Base-by-base conservation (phyloP, 164 flowering plant species). In the Buxus sempervirens region DNA sequence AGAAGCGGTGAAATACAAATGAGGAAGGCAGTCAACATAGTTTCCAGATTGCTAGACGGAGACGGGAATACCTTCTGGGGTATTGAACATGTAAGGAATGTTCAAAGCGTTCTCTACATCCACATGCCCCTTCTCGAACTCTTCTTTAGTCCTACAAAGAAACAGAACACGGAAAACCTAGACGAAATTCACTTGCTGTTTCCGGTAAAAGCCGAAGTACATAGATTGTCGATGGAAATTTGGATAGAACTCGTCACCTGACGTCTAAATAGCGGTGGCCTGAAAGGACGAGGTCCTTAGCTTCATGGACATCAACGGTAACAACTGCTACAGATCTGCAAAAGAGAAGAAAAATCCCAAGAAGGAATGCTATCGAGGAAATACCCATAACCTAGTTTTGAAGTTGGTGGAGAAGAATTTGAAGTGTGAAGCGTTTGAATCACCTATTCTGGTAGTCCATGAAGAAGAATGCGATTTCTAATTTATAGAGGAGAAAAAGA, bases 141-240 rank as follows among this genome's bases (percentile, higher is more conserved):
- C 98, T 75, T 90, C 98, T 67, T 57, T 83, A 0, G 97, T 86
- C 86, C 98, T 93, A 66, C 38, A 48, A 54, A 38, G 53, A n/a
- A 62, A 41, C 9, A 66, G 61, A 20, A 41, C 41, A 25, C 24
- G 14, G 0, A 53, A 68, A 68, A 19, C 27, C 26, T 6, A 7
- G 18, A 13, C 21, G 14, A 62, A 61, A 4, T 32, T n/a, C 18
- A 38, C 10, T 19, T 4, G 7, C 22, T 9, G 0, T 41, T 21
- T 2, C 51, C 53, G 15, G 13, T 9, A 63, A 63, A 48, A 48
- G n/a, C n/a, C n/a, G n/a, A n/a, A n/a, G n/a, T n/a, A n/a, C n/a
- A n/a, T n/a, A n/a, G n/a, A n/a, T n/a, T n/a, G n/a, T n/a, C n/a
- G n/a, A n/a, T n/a, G 51, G 26, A 15, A 32, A 48, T 23, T 62